Conservation (phyloP, 306 rosid genomes). For the Pyrus betulifolia region DNA sequence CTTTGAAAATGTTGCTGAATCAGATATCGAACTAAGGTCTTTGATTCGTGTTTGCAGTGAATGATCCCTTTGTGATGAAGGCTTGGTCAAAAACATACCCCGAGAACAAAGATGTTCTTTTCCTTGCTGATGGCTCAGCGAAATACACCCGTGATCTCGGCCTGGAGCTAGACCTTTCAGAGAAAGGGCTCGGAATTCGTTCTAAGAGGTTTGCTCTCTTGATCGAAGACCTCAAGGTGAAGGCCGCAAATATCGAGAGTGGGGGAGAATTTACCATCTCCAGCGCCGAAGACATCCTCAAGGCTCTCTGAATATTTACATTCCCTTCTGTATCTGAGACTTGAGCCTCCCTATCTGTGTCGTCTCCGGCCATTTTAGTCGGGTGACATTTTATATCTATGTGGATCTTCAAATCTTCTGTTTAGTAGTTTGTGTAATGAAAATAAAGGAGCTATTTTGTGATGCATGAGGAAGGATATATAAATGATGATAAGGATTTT, state of each 20-base stretch:
- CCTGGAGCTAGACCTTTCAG: constrained; percentile 78
- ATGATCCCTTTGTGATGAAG: constrained; percentile 85
- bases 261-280: constrained; percentile 85
- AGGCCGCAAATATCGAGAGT: constrained; percentile 68
- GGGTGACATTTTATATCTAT: background rate
- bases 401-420: background rate
- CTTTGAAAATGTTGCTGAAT: background rate
- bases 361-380: background rate
- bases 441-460: constrained; percentile 5
- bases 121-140: constrained; percentile 94
- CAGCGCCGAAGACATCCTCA: constrained; percentile 83
- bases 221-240: constrained; percentile 77
- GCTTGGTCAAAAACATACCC: constrained; percentile 87
- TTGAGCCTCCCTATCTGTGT: background rate
- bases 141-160: constrained; percentile 67
- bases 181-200: constrained; percentile 73
- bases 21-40: background rate
- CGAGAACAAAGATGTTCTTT: constrained; percentile 78
- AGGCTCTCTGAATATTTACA: constrained; percentile 50
- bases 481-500: background rate
- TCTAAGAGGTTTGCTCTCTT: constrained; percentile 77
- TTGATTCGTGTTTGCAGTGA: constrained; percentile 40
- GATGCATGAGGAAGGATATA: too few species aligned
- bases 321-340: background rate
- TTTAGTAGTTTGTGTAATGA: background rate